Evolutionary conservation across 768 basidiomycete genomes (phyloP), one percentile per base, ranked within the genome.

Genomic region (Neoboletus brunneissimus): DNA sequence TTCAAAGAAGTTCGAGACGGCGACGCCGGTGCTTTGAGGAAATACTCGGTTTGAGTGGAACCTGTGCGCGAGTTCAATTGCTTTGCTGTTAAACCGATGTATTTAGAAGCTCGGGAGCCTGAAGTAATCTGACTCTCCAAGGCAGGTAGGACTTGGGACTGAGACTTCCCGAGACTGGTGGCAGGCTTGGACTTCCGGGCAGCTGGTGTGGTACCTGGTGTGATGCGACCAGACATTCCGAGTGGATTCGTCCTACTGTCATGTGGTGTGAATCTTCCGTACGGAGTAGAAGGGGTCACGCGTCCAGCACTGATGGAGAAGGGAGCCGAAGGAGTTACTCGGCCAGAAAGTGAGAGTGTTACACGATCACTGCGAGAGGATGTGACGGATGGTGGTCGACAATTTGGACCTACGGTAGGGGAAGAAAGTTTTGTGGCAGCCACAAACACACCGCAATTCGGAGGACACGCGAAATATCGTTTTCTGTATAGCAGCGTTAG

Each of bases 381-480:
- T 4, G 88, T 85, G 34, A 89, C 92, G 3, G 94, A 95, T 1
- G 88, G 76, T 0, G 94, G 89, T 16, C 92, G 81, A 53, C 63
- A 72, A 65, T 78, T 80, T 13, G 73, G 67, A 16, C 86, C 83
- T 20, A 85, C 84, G 4, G 89, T 92, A 7, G 90, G 85, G 5
- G 83, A 65, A 2, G 93, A 89, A 20, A 99, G 82, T 70, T 97
- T 97, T 34, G 82, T 75, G 1, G 85, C 77, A 7, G 89, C 84
- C 22, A 96, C 88, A 68, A 98, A 99, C 38, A 99, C 91, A 27
- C 96, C 96, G 58, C 93, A 95, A 44, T 84, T 81, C 0, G 85
- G 83, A 18, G 91, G 83, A 71, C 95, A 98, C 2, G 75, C 63
- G 63, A 99, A 99, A 70, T 99, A 98, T 64, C 80, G 84, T 45